phyloP scores from a whole-genome alignment of 2,329 filamentous ascomycete species.

The Dactylellina leptospora region DNA sequence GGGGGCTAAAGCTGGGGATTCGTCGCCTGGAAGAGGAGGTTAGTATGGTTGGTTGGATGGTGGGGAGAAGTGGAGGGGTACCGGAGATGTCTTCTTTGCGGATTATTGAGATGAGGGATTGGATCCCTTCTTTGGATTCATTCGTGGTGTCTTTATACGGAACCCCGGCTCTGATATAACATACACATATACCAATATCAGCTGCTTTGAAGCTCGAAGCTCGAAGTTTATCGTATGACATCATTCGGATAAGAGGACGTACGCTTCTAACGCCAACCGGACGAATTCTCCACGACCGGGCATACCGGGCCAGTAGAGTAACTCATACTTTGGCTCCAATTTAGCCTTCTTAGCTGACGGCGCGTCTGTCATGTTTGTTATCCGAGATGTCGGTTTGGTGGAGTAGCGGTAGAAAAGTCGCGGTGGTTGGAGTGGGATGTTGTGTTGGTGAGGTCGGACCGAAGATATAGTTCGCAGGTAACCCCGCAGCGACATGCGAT shows the following conservation, averaged over 20 bases:
- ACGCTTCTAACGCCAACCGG: constrained; percentile 76
- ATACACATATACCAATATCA: constrained; percentile 60
- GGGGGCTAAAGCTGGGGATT: constrained; percentile 73
- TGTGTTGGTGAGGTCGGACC: background rate
- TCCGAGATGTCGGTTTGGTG: constrained; percentile 1
- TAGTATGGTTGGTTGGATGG: background rate
- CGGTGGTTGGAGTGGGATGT: background rate
- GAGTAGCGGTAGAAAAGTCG: background rate
- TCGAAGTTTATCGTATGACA: constrained; percentile 60
- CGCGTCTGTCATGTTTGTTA: constrained; percentile 5
- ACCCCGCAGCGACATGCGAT: too few species aligned
- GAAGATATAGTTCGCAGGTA: background rate
- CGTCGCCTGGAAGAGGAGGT: constrained; percentile 60
- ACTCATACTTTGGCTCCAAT: constrained; percentile 59
- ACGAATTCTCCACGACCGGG: constrained; percentile 79
- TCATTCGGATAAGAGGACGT: constrained; percentile 60
- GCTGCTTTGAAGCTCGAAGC: too few species aligned
- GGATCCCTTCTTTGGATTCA: constrained; percentile 62
- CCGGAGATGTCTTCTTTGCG: background rate
- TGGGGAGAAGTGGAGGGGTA: background rate
- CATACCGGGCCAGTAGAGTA: constrained; percentile 76
- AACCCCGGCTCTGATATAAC: constrained; percentile 46
- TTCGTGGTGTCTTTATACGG: constrained; percentile 57
- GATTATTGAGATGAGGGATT: constrained; percentile 10
- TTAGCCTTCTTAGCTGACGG: constrained; percentile 29